phyloP scores from a whole-genome alignment of 805 yeast species.

The Sugiyamaella qingdaonensis region DNA sequence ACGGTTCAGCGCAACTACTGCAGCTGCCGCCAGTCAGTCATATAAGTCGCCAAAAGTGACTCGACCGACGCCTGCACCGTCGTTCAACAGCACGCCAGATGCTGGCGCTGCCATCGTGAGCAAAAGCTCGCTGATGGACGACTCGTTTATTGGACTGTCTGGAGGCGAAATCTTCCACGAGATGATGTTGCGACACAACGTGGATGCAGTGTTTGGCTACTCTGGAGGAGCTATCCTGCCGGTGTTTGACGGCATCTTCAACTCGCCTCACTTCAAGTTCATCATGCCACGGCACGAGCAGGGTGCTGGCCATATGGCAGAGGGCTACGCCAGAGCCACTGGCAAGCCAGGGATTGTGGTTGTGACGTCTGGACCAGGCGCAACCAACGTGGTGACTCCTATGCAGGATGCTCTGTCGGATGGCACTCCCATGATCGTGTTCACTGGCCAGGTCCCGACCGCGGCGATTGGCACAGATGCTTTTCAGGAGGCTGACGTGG shows the following conservation, averaged over 20 bases:
- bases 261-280: conserved; percentile 83
- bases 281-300: conserved; percentile 96
- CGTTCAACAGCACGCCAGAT: conserved; percentile 28
- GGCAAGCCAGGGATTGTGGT: conserved; percentile 98
- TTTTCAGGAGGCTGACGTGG: conserved; percentile 97
- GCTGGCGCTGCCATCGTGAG: background rate
- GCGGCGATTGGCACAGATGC: conserved; percentile 96
- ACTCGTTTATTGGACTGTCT: conserved; percentile 89
- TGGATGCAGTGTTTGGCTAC: conserved; percentile 94
- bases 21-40: background rate
- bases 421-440: conserved; percentile 95
- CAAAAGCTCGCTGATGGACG: conserved; percentile 36
- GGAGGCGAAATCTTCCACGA: conserved; percentile 99
- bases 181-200: conserved; percentile 95
- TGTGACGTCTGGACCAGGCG: conserved; percentile 99
- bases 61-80: conserved; percentile 36
- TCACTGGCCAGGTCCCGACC: conserved; percentile 96
- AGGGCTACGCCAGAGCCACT: conserved; percentile 92
- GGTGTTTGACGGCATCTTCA: conserved; percentile 93
- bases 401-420: conserved; percentile 97
- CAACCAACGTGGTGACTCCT: conserved; percentile 97
- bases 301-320: conserved; percentile 99
- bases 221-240: conserved; percentile 99
- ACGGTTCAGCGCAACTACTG: background rate
- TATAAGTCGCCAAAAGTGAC: conserved; percentile 12